phyloP scores from a whole-genome alignment of 306 rosid genomes.

The Cicer yamashitae region DNA sequence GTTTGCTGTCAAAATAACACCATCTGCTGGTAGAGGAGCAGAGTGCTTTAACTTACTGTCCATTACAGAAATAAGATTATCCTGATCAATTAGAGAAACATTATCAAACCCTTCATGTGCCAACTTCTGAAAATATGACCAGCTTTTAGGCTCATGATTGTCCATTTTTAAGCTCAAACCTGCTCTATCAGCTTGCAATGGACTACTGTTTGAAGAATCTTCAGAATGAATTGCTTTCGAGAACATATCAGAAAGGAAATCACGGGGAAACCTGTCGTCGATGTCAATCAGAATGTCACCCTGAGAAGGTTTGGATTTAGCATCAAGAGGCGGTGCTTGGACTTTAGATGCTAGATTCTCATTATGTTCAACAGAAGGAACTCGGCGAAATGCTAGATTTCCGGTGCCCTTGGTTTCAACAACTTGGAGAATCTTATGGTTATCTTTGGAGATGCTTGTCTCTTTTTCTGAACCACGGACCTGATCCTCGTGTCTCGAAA shows the following conservation, averaged over 20 bases:
- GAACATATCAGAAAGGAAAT: constrained; percentile 85
- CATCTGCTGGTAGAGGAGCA: constrained; percentile 51
- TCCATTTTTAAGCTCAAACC: constrained; percentile 83
- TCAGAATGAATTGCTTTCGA: constrained; percentile 79
- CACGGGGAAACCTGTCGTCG: constrained; percentile 85
- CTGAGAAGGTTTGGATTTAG: constrained; percentile 57
- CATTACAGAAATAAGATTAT: constrained; percentile 57
- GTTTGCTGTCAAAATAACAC: constrained; percentile 50
- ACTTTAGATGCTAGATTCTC: constrained; percentile 53
- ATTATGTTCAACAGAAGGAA: constrained; percentile 54
- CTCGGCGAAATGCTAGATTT: constrained; percentile 47
- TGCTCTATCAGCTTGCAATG: constrained; percentile 75
- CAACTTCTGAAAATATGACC: constrained; percentile 89
- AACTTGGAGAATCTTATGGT: constrained; percentile 41
- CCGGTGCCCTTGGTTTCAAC: constrained; percentile 54
- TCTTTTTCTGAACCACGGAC: constrained; percentile 49
- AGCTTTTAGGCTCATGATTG: constrained; percentile 78
- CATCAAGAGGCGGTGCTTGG: constrained; percentile 49
- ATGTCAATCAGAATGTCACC: constrained; percentile 85
- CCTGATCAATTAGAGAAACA: constrained; percentile 82
- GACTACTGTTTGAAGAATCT: constrained; percentile 57
- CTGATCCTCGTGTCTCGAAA: constrained; percentile 51
- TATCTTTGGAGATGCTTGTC: constrained; percentile 45
- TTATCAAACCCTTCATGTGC: constrained; percentile 79
- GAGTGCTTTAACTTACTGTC: constrained; percentile 54